Evolutionary conservation across 2,329 filamentous ascomycete genomes (phyloP), one percentile per base, ranked within the genome.

Genomic region (Cryphonectria carpinicola): DNA sequence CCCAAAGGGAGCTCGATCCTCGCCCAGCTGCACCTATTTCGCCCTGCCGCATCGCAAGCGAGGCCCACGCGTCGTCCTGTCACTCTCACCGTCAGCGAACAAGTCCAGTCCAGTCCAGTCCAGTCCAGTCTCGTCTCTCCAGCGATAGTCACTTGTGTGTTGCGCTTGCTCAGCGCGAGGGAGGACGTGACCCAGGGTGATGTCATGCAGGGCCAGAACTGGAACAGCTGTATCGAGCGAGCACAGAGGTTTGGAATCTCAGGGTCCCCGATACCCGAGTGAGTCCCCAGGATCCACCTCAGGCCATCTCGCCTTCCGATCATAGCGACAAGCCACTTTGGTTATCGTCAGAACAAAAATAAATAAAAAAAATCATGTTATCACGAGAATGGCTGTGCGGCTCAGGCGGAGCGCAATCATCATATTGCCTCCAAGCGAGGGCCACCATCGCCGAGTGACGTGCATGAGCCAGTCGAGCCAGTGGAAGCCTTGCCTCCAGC

Each of bases 401-500:
- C 13, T 19, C 7, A 65, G 17, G n/a, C 43, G 14, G 43, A 28
- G 25, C 25, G 43, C 39, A 14, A 43, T 65, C 37, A n/a, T 37
- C 62, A 25, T 43, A 32, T 63, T 11, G 56, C 11, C 14, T 17
- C 17, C 56, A 60, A 49, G 68, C 64, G 49, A 56, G 17, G 46
- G 39, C 32, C 52, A 17, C 49, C 25, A 46, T 37, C 17, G n/a
- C 63, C 28, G 17, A 35, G 52, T 54, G 63, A 66, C 49, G 46
- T 64, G 63, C 67, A 66, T 56, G 17, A 65, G 11, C 22, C 32
- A 60, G 66, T n/a, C 5, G 56, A 41, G 63, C 39, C 32, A 37
- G 54, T 19, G 13, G 66, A 32, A 71, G 70, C 70, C 70, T 71
- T 39, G 58, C 63, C 70, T 28, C 17, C 67, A 71, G 70, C 70